Percentiles rank a stretch among this genome's conserved stretches.
phyloP scores from a whole-genome alignment of 352 stramenopile species.

The Pythium biforme region DNA sequence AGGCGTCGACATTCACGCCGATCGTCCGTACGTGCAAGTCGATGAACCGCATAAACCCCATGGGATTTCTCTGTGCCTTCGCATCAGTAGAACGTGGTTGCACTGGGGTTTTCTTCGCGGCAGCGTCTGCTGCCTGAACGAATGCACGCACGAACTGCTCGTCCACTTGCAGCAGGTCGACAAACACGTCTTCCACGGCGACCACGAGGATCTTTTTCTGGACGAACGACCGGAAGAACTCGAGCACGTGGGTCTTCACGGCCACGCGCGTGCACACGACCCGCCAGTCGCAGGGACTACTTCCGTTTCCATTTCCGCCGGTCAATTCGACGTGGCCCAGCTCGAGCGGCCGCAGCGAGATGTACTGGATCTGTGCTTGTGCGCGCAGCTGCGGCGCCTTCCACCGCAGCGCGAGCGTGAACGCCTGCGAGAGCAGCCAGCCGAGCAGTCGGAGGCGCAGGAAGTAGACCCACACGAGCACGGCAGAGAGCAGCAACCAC shows the following conservation, averaged over 20 bases:
- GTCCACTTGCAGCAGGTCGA: constrained; percentile 38
- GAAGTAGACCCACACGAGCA: constrained; percentile 49
- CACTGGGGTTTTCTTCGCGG: background rate
- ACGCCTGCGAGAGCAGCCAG: constrained; percentile 40
- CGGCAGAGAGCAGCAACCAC: constrained; percentile 44
- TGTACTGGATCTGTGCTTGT: constrained; percentile 39
- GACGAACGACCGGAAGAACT: constrained; percentile 74
- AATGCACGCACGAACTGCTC: constrained; percentile 34
- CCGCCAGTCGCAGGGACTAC: constrained; percentile 40
- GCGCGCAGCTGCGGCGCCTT: constrained; percentile 23
- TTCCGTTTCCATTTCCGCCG: too few relatives aligned
- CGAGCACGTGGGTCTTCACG: constrained; percentile 47
- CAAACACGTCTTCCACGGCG: constrained; percentile 43
- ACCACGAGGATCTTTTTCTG: constrained; percentile 73
- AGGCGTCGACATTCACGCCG: constrained; percentile 33
- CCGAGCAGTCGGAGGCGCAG: constrained; percentile 57
- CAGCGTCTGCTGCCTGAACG: background rate
- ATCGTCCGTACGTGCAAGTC: constrained; percentile 47
- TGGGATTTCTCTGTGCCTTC: constrained; percentile 28
- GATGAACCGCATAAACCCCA: constrained; percentile 67
- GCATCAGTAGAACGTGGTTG: too few relatives aligned
- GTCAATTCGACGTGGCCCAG: constrained; percentile 48
- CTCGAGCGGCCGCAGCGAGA: constrained; percentile 43
- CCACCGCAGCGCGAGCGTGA: constrained; percentile 37
- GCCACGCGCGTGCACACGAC: constrained; percentile 47